Percentiles rank a stretch among this genome's conserved stretches.
These are phyloP conservation scores for Peniophora sp. DNA, from an alignment of 1,284 basidiomycete species.

Conservation along the genomic window DNA sequence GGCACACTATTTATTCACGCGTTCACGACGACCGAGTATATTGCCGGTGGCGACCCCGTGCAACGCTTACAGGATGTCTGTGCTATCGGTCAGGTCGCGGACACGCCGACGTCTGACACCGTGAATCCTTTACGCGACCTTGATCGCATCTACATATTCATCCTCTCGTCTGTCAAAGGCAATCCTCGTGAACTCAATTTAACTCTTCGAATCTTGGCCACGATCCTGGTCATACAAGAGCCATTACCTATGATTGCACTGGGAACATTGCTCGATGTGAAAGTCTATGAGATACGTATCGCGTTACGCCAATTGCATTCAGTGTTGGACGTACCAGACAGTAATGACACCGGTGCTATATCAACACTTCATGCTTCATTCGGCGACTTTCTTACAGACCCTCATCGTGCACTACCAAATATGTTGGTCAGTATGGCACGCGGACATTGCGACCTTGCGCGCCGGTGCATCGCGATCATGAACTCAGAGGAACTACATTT, in stretches of 20 bases:
- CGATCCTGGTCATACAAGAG: not conserved
- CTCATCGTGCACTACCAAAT: not conserved
- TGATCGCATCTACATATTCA: not conserved
- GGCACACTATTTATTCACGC: not conserved
- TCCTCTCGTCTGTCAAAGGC: not conserved
- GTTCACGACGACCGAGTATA: not conserved
- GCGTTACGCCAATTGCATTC: not conserved
- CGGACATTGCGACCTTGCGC: not conserved
- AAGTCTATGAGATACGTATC: not conserved
- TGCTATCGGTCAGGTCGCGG: no score
- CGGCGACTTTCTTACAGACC: not conserved
- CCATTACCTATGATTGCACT: not conserved
- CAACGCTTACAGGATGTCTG: not conserved
- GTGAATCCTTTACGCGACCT: not conserved
- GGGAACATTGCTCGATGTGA: not conserved
- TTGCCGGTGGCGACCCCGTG: not conserved
- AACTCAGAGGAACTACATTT: not conserved
- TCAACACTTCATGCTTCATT: not conserved
- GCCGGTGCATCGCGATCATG: not conserved
- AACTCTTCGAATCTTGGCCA: not conserved
- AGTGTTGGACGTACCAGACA: not conserved
- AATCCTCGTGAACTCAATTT: not conserved
- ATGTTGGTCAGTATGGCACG: not conserved
- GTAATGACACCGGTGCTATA: not conserved
- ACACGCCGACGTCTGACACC: not conserved